These are phyloP conservation scores for Moniliophthora roreri DNA, from an alignment of 1,284 basidiomycete genomes.

Conservation along the genomic window DNA sequence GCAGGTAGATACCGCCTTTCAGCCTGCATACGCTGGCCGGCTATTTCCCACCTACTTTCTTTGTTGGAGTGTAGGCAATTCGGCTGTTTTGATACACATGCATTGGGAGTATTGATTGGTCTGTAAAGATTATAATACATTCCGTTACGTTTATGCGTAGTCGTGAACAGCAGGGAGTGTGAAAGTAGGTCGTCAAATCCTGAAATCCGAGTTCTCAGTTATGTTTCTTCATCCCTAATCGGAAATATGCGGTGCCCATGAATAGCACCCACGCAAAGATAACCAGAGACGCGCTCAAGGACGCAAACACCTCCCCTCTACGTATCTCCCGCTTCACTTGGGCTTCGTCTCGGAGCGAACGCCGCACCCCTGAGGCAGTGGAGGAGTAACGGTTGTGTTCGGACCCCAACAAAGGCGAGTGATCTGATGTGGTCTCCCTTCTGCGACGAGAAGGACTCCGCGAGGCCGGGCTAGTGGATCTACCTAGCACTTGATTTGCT, in stretches of 20 bases:
- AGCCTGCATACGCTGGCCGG: not conserved
- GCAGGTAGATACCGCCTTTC: not conserved
- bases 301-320: conserved; percentile 52
- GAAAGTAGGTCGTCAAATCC: not conserved
- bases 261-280: conserved; percentile 66
- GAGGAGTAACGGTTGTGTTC: conserved; percentile 18
- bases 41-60: too few species aligned
- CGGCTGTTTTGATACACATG: too few species aligned
- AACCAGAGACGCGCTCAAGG: conserved; percentile 45
- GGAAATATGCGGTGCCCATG: conserved; percentile 59
- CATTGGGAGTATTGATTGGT: too few species aligned
- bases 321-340: conserved; percentile 37
- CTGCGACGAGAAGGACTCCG: conserved; percentile 11
- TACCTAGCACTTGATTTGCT: conserved; percentile 17
- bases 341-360: conserved; percentile 20
- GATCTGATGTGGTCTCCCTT: conserved; percentile 14
- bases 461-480: conserved; percentile 10
- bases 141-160: too few species aligned
- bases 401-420: conserved; percentile 12
- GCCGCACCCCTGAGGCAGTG: conserved; percentile 16
- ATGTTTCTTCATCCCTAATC: conserved; percentile 42
- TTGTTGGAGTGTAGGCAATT: too few species aligned
- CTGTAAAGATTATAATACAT: too few species aligned
- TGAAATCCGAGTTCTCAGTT: not conserved
- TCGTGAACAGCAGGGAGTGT: too few species aligned